Evolutionary conservation across 257 asterid genomes (phyloP).

Genomic region (Solanum medicagineum): DNA sequence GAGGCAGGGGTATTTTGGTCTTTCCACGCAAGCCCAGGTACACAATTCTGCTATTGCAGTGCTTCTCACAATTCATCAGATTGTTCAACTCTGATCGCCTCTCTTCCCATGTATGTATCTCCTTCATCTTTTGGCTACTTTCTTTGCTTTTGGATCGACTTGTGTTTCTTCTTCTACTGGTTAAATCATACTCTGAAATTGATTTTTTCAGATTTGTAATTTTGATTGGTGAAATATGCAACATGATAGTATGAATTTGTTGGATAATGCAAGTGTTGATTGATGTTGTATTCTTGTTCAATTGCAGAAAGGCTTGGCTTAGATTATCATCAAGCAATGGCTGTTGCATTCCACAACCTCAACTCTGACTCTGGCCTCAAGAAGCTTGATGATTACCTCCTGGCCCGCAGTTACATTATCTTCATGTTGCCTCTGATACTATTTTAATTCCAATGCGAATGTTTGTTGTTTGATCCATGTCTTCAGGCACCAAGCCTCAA

Average conservation of each 20-base stretch:
- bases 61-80: not conserved
- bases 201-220: not conserved
- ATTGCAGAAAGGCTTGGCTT: not conserved
- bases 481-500: constrained; percentile 73
- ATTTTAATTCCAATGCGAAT: not conserved
- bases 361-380: constrained; percentile 53
- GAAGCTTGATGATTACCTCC: constrained; percentile 81
- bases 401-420: constrained; percentile 57
- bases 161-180: not conserved
- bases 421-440: not conserved
- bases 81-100: not conserved
- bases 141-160: not conserved
- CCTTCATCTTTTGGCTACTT: not conserved
- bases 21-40: not conserved
- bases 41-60: not conserved
- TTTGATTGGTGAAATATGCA: not conserved
- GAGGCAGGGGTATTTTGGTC: not conserved
- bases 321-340: constrained; percentile 34
- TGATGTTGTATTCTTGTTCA: not conserved
- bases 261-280: not conserved
- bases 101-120: not conserved
- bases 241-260: not conserved
- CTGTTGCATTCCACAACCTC: constrained; percentile 44
- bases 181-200: not conserved
- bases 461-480: not conserved